Base-by-base conservation (phyloP, 73 alveolate genomes). In the Paramecium biaurelia region DNA sequence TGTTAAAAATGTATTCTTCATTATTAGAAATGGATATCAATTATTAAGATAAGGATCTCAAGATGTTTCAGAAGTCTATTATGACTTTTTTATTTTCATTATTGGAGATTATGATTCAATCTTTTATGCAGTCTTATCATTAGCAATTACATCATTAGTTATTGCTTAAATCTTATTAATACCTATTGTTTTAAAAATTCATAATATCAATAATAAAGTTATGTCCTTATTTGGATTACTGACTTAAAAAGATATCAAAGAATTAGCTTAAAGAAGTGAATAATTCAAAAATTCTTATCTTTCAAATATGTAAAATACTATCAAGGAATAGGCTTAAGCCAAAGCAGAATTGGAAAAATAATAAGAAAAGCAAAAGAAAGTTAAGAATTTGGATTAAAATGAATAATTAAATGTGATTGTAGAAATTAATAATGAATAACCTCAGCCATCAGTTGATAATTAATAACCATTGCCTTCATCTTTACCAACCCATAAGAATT, bases 221-320 rank as follows among this genome's bases (percentile, higher is more conserved):
- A 74, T 74, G 87, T 74, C 87, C 20, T 37, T 74, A 74, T 74
- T 74, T 34, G 87, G 87, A n/a, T 34, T 74, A 35, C 8, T 74
- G 20, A 37, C 57, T 21, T 41, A 34, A 34, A 74, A 74, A n/a
- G 87, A 74, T 41, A 74, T 74, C n/a, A 74, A 74, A 74, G 87
- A 74, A 74, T 18, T 74, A 14, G 87, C 87, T n/a, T 34, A 12
- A 1, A 74, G 87, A 41, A 37, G 87, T 74, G 87, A 74, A 74
- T 74, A 74, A 74, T 74, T 74, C 11, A 74, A 74, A n/a, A 18
- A 11, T 74, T 20, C 34, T 32, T 74, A 37, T 35, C 45, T 74
- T 15, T 21, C 45, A 11, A 74, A 63, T 30, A 63, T 63, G 84
- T 12, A 63, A 63, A 63, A 63, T 41, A 63, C 84, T 1, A 30